Evolutionary conservation across 495 filamentous ascomycete species (phyloP).

Genomic region (Penicillium egyptiacum): DNA sequence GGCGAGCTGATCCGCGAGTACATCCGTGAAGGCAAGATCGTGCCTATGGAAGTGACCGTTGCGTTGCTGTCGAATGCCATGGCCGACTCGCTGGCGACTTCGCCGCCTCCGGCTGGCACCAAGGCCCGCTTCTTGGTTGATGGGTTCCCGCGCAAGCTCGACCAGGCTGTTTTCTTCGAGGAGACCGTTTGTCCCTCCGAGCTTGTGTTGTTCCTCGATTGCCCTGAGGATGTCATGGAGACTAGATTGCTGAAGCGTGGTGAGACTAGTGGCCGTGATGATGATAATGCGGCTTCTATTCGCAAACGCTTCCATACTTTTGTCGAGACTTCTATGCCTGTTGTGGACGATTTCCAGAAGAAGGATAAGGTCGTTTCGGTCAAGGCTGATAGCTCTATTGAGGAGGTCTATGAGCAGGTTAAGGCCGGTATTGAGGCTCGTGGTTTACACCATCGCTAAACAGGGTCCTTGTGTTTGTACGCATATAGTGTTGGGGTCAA

Average conservation of each 20-base stretch:
- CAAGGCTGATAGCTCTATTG: constrained; percentile 62
- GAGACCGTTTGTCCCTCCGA: constrained; percentile 75
- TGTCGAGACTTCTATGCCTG: constrained; percentile 93
- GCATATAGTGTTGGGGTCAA: constrained; percentile 1
- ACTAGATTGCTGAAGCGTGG: constrained; percentile 79
- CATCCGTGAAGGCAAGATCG: constrained; percentile 91
- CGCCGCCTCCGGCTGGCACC: constrained; percentile 21
- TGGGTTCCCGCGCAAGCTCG: constrained; percentile 93
- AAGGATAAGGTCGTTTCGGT: constrained; percentile 78
- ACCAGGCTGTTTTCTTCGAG: constrained; percentile 94
- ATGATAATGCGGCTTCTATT: constrained; percentile 95
- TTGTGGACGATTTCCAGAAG: constrained; percentile 79
- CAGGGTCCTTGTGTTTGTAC: constrained; percentile 6
- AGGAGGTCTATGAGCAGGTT: constrained; percentile 73
- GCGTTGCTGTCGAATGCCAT: constrained; percentile 90
- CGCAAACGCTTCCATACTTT: constrained; percentile 94
- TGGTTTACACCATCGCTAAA: constrained; percentile 40
- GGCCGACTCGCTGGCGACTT: constrained; percentile 54
- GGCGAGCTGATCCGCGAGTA: constrained; percentile 85
- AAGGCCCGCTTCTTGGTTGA: constrained; percentile 79
- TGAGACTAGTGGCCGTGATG: constrained; percentile 83
- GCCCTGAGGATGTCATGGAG: constrained; percentile 85
- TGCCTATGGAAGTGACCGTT: constrained; percentile 98
- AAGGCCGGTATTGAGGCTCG: constrained; percentile 52
- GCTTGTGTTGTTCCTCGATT: constrained; percentile 90